Evolutionary conservation across 2,329 filamentous ascomycete genomes (phyloP).

Genomic region (Pseudogymnoascus sp.): DNA sequence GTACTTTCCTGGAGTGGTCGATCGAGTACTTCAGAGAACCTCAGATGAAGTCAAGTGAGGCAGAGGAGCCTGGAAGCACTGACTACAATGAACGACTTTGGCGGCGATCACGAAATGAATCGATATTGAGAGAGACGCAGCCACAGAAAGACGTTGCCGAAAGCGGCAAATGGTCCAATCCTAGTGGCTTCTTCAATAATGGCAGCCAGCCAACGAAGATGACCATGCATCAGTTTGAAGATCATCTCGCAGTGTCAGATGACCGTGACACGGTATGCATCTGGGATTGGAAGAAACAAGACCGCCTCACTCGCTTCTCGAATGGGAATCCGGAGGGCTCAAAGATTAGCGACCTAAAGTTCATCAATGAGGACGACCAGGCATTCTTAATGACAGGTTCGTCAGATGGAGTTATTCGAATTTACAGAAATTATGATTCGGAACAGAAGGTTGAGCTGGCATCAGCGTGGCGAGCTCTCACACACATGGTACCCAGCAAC

Average conservation of each 20-base stretch:
- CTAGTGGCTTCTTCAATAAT: constrained; percentile 78
- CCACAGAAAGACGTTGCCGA: constrained; percentile 85
- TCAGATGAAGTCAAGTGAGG: constrained; percentile 94
- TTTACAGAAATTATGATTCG: constrained; percentile 87
- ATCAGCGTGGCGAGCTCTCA: constrained; percentile 83
- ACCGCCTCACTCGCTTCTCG: constrained; percentile 74
- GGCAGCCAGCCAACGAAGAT: constrained; percentile 83
- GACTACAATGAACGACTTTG: constrained; percentile 95
- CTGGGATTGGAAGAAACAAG: constrained; percentile 85
- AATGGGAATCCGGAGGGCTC: constrained; percentile 90
- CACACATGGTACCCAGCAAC: constrained; percentile 88
- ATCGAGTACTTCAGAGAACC: constrained; percentile 97
- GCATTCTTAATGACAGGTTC: constrained; percentile 91
- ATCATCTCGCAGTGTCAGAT: constrained; percentile 88
- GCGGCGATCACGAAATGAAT: constrained; percentile 87
- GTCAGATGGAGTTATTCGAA: constrained; percentile 86
- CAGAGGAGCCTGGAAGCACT: constrained; percentile 89
- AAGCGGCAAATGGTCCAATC: constrained; percentile 78
- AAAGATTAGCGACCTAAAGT: constrained; percentile 87
- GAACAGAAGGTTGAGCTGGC: constrained; percentile 72
- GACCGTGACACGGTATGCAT: constrained; percentile 84
- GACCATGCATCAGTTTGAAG: constrained; percentile 96
- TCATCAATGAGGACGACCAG: constrained; percentile 97
- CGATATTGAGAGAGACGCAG: constrained; percentile 84
- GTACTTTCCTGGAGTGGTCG: constrained; percentile 88